These are phyloP conservation scores for Ascodesmis nigricans DNA, from an alignment of 495 filamentous ascomycete species.

Conservation along the genomic window DNA sequence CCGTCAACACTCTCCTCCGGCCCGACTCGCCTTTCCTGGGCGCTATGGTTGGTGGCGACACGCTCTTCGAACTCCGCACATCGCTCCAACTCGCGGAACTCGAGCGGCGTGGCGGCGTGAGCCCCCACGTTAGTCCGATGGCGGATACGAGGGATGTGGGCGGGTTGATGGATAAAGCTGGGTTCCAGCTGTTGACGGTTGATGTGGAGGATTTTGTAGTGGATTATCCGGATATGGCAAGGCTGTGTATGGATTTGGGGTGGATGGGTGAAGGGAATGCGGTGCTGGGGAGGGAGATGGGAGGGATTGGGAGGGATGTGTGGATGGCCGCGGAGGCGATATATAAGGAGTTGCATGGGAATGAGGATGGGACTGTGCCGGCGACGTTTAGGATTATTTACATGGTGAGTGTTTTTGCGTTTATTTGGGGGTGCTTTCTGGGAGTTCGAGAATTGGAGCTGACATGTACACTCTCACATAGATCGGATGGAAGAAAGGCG, in stretches of 20 bases:
- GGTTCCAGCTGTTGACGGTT: constrained; percentile 88
- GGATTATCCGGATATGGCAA: constrained; percentile 80
- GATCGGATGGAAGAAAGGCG: constrained; percentile 93
- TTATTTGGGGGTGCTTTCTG: constrained; percentile 15
- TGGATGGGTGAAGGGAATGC: constrained; percentile 88
- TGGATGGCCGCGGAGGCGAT: constrained; percentile 74
- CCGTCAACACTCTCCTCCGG: constrained; percentile 64
- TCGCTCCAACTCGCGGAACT: constrained; percentile 82
- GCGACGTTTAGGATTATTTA: constrained; percentile 30
- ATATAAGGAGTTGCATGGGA: constrained; percentile 65
- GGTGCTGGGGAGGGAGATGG: constrained; percentile 55
- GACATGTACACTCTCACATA: constrained; percentile 25
- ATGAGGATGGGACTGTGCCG: constrained; percentile 27
- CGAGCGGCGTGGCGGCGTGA: constrained; percentile 70
- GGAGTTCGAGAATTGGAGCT: constrained; percentile 33
- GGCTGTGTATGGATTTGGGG: constrained; percentile 80
- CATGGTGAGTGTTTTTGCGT: constrained; percentile 12
- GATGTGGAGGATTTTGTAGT: constrained; percentile 95
- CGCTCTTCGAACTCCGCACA: constrained; percentile 80
- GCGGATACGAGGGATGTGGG: constrained; percentile 86
- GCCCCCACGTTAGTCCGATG: constrained; percentile 65
- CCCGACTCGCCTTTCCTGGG: constrained; percentile 83
- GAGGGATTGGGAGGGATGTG: constrained; percentile 56
- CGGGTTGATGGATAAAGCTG: constrained; percentile 60
- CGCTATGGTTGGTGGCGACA: constrained; percentile 91